Base-by-base conservation (phyloP, 2,329 filamentous ascomycete genomes). In the Didymella keratinophila region DNA sequence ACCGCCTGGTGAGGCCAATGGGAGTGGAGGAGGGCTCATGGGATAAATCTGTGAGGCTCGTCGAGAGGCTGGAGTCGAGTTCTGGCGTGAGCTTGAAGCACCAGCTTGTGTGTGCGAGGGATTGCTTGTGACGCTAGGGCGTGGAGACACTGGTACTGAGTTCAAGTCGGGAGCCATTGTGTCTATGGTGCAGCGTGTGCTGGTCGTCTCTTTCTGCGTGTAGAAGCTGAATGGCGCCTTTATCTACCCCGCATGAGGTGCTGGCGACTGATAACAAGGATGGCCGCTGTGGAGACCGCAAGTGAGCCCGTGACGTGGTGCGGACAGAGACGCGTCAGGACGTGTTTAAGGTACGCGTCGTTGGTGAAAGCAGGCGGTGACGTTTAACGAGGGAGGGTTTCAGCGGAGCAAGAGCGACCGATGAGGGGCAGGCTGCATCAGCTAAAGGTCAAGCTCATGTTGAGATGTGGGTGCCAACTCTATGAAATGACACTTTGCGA, bases 141-240 rank as follows among this genome's bases (percentile, higher is more conserved):
- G 73, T 12, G 77, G 75, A n/a, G 78, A 78, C 4, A 66, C 61
- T 27, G 78, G 76, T 21, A 81, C 72, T 3, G 79, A 76, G 64
- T 80, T 83, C 60, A 81, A 66, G 64, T 84, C 83, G 52, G 82
- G 78, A 50, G 82, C 75, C 82, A 84, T 84, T 39, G 37, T 66
- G 58, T 52, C 28, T 39, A 46, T 55, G 39, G 28, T 37, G n/a
- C 48, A 42, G n/a, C 21, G 50, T 30, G 43, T 23, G 36, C 25
- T 47, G 23, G 44, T 37, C 8, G 18, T 54, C 25, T 46, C 30
- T 34, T 43, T 2, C 20, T 41, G 42, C 7, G 8, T 49, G 32
- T 48, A n/a, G 16, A 11, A 16, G n/a, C 27, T n/a, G 36, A 30
- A 32, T 32, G 20, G 43, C 9, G 10, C 37, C 8, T 30, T 32